Base-by-base conservation (phyloP, 768 basidiomycete species). In the Heimioporus sp. region DNA sequence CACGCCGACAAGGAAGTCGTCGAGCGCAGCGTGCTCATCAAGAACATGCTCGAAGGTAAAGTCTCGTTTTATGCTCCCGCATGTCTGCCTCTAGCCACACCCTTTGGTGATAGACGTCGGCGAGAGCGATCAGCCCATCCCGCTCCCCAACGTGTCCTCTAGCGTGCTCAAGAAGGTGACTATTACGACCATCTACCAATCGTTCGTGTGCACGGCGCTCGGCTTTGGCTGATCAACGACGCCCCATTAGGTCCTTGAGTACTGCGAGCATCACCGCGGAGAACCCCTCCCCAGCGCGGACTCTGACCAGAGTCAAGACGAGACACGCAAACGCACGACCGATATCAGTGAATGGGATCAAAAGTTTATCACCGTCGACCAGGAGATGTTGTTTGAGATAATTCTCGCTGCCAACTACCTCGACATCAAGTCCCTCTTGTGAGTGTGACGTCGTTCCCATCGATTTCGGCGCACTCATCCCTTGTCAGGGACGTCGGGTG, bases 331-430 rank as follows among this genome's bases (percentile, higher is more conserved):
- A 73, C 88, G 94, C 69, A 95, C 93, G n/a, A 94, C 94, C 15
- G 96, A 98, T 60, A 98, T 99, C 72, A 87, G 85, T 57, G 97
- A 99, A 68, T 99, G 97, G 97, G 97, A 99, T 74, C 90, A 95
- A 68, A 97, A 97, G 76, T 98, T 95, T 71, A 95, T 96, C 71
- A 87, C 87, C 40, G 97, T 98, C 53, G 97, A 98, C 78, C 97
- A 98, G 74, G 97, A 98, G 75, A 98, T 98, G 96, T 81, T 99
- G 7, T 98, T 98, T 60, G 97, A 99, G 76, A 99, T 98, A 70
- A 99, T 98, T 71, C 87, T 98, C 49, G 97, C 97, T 10, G 97
- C 97, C 58, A 99, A 99, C 78, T 99, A 99, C 76, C 88, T 99
- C 60, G 97, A 99, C 67, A 98, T 99, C 81, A 98, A 98, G 76